Conservation (phyloP, 768 basidiomycete species). For the Suillus occidentalis region DNA sequence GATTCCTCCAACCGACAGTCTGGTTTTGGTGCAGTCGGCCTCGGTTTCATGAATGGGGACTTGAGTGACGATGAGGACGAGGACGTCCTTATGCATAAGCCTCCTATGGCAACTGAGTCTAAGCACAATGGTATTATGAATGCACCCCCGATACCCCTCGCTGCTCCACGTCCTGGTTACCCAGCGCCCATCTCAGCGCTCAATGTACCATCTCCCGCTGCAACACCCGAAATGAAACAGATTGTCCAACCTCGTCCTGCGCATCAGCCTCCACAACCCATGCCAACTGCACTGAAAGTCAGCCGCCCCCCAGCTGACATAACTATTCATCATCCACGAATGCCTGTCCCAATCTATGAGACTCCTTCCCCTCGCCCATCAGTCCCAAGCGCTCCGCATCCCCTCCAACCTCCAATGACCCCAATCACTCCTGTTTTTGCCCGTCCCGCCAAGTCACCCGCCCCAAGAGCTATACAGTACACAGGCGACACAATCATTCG, state of each 20-base stretch:
- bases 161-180: constrained; percentile 73
- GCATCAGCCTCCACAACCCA: constrained; percentile 14
- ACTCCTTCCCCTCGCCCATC: constrained; percentile 30
- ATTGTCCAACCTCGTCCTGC: constrained; percentile 24
- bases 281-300: constrained; percentile 16
- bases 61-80: constrained; percentile 43
- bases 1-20: constrained; percentile 44
- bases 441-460: constrained; percentile 48
- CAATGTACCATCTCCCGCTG: constrained; percentile 52
- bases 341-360: constrained; percentile 34
- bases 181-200: constrained; percentile 68
- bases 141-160: constrained; percentile 45
- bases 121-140: constrained; percentile 15
- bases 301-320: constrained; percentile 20
- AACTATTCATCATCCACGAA: constrained; percentile 17
- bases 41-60: constrained; percentile 44
- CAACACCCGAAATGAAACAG: constrained; percentile 34
- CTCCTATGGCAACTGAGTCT: constrained; percentile 17
- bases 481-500: constrained; percentile 58
- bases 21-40: constrained; percentile 53
- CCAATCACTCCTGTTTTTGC: constrained; percentile 80
- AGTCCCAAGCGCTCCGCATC: constrained; percentile 62
- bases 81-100: constrained; percentile 12
- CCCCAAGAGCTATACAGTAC: constrained; percentile 48
- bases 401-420: constrained; percentile 72